Percentiles rank a stretch among this genome's conserved stretches.
Conservation (phyloP, 352 stramenopile species). For the Phytophthora idaei region DNA sequence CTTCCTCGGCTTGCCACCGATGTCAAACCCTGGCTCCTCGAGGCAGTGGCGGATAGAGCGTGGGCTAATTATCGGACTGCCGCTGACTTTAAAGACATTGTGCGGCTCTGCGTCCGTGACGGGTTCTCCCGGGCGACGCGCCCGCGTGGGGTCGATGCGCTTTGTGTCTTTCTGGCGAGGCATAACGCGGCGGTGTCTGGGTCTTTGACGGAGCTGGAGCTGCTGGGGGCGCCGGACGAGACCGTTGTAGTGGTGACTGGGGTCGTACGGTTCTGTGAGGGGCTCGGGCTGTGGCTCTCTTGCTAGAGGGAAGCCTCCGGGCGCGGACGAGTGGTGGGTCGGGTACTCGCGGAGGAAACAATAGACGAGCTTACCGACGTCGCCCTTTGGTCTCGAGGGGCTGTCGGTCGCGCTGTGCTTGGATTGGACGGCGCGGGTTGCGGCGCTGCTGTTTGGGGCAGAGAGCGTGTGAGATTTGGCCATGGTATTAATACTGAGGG, state of each 20-base stretch:
- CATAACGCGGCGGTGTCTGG: constrained; percentile 33
- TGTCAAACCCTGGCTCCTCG: constrained; percentile 55
- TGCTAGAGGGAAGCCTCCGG: constrained; percentile 27
- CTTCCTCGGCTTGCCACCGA: constrained; percentile 49
- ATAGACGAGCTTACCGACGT: constrained; percentile 47
- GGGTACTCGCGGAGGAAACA: constrained; percentile 42
- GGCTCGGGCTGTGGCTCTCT: constrained; percentile 25
- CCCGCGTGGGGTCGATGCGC: constrained; percentile 46
- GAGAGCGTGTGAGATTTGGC: constrained; percentile 36
- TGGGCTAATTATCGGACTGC: constrained; percentile 71
- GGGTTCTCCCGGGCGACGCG: constrained; percentile 28
- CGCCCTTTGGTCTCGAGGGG: constrained; percentile 27
- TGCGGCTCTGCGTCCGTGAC: constrained; percentile 42
- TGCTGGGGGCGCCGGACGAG: constrained; percentile 13
- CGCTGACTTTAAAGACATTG: constrained; percentile 63
- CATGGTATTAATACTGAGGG: constrained; percentile 11
- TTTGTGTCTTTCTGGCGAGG: constrained; percentile 64
- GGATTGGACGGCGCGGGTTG: constrained; percentile 32
- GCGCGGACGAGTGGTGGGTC: constrained; percentile 15
- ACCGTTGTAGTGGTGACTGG: constrained; percentile 35
- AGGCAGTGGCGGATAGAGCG: constrained; percentile 70
- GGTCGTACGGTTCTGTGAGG: constrained; percentile 15
- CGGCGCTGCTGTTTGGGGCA: constrained; percentile 9
- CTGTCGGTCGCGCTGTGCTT: constrained; percentile 19
- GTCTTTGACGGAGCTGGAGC: constrained; percentile 14